A percentile compares a stretch with the other conserved stretches of the same genome.
phyloP scores from a whole-genome alignment of 129 eudicot species.

The Flaveria trinervia region DNA sequence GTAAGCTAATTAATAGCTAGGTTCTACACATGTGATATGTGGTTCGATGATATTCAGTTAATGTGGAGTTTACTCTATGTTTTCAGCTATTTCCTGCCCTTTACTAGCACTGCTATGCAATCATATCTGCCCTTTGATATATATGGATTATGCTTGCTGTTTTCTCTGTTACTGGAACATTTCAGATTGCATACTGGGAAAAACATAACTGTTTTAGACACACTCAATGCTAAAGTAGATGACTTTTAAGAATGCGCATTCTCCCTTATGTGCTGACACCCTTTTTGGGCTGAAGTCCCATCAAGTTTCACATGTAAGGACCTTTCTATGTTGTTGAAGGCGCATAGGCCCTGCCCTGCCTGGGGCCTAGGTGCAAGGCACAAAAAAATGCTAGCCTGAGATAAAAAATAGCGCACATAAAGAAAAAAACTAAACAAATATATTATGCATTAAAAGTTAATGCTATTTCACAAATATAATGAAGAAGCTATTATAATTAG shows the following conservation, averaged over 20 bases:
- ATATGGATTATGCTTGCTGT: background rate
- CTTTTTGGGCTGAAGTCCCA: background rate
- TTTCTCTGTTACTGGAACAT: background rate
- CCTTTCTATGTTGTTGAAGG: no score
- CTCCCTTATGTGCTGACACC: slow-evolving; percentile 12
- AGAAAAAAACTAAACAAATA: no score
- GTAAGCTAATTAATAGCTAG: background rate
- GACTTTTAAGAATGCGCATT: background rate
- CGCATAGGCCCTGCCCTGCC: no score
- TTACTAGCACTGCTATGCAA: background rate
- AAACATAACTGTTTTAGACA: background rate
- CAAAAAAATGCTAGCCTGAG: no score
- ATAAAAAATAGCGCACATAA: no score
- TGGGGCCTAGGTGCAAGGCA: no score
- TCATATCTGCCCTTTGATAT: background rate
- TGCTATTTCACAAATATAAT: no score
- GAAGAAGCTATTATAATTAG: no score
- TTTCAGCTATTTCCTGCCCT: background rate
- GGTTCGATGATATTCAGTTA: background rate
- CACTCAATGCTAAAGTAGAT: background rate
- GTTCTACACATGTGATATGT: background rate
- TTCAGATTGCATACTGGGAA: background rate
- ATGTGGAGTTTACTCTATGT: background rate
- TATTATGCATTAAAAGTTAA: no score
- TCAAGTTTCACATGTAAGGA: background rate